Evolutionary conservation across 345 rosid species (phyloP), one percentile per base, ranked within the genome.

Genomic region (Pistacia vera): DNA sequence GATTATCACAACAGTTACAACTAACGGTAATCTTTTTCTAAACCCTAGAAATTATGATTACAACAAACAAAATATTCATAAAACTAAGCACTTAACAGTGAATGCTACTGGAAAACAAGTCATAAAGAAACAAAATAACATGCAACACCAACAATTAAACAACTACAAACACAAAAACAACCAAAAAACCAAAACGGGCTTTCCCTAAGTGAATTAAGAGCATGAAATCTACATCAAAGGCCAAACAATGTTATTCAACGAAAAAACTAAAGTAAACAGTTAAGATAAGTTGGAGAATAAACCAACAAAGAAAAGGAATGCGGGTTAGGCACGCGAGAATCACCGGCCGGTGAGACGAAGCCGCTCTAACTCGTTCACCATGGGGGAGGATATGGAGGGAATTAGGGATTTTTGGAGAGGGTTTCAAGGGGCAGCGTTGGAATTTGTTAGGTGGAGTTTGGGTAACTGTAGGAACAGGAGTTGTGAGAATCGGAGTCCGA

Each of bases 351-450:
- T 4, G 64, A 70, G 68, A 12, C 33, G 8, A 74, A 13, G 13
- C 12, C 5, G 73, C 70, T n/a, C 38, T 36, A 22, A 25, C 58
- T 51, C 55, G 14, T 17, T 20, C 13, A 28, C 25, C 75, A 77
- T 77, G 75, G 61, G 51, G 16, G 61, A 30, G 70, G 69, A 51
- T 8, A 30, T 63, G 63, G 71, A 62, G 25, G 61, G 66, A 78
- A 78, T 78, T 81, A 66, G 84, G 76, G 81, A 59, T 66, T 38
- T 67, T 13, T 20, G 36, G 18, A 6, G 41, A 54, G 57, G 65
- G 35, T 63, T 61, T 22, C 20, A 25, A 12, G 25, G 73, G 20
- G 13, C 7, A 57, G 41, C 35, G 55, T 36, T 28, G 33, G n/a
- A 0, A 14, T 54, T 66, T 54, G 20, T 52, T 36, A 9, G 14